Evolutionary conservation across 768 basidiomycete species (phyloP).

Genomic region (Auricularia cornea): DNA sequence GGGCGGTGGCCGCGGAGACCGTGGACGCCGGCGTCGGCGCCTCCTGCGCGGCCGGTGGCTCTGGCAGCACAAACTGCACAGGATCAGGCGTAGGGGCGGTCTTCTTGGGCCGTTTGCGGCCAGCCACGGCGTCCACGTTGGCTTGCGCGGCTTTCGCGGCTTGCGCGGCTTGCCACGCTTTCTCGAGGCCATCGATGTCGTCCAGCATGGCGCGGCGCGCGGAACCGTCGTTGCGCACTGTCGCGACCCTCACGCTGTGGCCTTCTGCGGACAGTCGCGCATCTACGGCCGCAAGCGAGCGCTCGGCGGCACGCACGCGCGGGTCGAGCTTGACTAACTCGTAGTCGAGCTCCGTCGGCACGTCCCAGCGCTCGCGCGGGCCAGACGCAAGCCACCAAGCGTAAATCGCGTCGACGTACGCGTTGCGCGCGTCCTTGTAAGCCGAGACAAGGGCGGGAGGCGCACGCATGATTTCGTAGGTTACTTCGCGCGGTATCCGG

Average conservation of each 20-base stretch:
- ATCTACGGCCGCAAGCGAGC: neutral
- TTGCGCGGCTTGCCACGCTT: neutral
- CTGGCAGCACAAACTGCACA: neutral
- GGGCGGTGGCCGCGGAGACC: neutral
- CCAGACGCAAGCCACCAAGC: neutral
- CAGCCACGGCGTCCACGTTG: no score
- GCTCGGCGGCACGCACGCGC: neutral
- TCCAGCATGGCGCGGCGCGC: neutral
- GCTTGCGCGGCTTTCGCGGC: neutral
- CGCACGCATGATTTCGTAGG: neutral
- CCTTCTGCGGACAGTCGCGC: neutral
- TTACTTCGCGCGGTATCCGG: neutral
- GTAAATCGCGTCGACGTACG: neutral
- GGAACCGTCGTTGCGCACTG: neutral
- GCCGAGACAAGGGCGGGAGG: neutral
- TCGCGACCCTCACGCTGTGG: neutral
- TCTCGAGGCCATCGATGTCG: neutral
- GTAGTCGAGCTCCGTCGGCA: neutral
- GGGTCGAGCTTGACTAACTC: conserved; percentile 1
- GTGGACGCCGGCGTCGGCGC: neutral
- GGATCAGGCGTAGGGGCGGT: neutral
- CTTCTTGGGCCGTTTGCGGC: neutral
- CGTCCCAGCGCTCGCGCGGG: neutral
- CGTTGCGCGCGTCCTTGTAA: neutral
- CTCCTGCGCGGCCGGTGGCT: neutral